Conservation (phyloP, 371 early-diverging fungal species). For the Rhizopus sp. region DNA sequence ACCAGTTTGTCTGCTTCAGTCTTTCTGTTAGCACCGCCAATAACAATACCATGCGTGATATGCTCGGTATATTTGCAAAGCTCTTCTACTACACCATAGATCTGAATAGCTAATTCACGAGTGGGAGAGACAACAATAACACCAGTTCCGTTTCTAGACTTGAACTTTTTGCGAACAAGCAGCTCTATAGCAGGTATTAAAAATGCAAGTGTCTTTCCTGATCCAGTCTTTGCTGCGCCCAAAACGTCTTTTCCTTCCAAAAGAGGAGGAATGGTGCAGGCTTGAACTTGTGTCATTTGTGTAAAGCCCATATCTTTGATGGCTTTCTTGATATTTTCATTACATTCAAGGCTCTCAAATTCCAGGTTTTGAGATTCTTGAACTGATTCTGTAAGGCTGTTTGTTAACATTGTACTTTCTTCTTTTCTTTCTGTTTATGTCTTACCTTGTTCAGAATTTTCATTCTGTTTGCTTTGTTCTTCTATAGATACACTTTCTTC, state of each 20-base stretch:
- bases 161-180: conserved; percentile 80
- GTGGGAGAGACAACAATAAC: conserved; percentile 99
- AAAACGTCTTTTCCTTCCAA: conserved; percentile 97
- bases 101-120: conserved; percentile 98
- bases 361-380: conserved; percentile 31
- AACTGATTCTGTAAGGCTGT: conserved; percentile 11
- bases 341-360: conserved; percentile 66
- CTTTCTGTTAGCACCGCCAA: conserved; percentile 96
- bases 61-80: conserved; percentile 82
- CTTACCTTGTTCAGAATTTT: conserved; percentile 15
- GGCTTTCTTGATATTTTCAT: conserved; percentile 76
- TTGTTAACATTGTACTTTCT: conserved; percentile 22
- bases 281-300: conserved; percentile 98
- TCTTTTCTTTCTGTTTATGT: conserved; percentile 33
- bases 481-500: conserved; percentile 16
- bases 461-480: conserved; percentile 21
- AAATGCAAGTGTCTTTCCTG: conserved; percentile 99
- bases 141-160: conserved; percentile 97
- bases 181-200: conserved; percentile 96
- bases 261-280: conserved; percentile 91
- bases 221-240: conserved; percentile 99
- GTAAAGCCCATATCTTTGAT: conserved; percentile 93
- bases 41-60: conserved; percentile 94
- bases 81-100: conserved; percentile 96
- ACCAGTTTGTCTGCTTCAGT: conserved; percentile 93